Base-by-base conservation (phyloP, 108 stramenopile species). In the Cyclostephanos invisitatus region DNA sequence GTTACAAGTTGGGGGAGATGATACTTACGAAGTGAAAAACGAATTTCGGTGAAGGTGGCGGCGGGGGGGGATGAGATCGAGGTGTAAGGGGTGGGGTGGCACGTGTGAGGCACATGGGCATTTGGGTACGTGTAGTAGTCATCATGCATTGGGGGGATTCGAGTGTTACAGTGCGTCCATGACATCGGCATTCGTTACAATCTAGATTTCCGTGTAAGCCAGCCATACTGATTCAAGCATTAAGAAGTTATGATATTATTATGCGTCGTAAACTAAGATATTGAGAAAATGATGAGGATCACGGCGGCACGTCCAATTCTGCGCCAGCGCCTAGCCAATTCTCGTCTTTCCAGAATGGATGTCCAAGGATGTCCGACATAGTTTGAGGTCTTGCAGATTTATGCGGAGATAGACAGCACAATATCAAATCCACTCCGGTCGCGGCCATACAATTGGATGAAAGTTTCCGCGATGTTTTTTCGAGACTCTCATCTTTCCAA, bases 391-490 rank as follows among this genome's bases (percentile, higher is more conserved):
- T 66, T 37, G 84, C 54, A 46, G 77, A 64, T 40, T 76, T 75
- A 11, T 12, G 36, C 14, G 81, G 64, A 32, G 62, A 71, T 17
- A 91, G 77, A 62, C 90, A 91, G 29, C 77, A 72, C 9, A 71
- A 74, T 53, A 91, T 70, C 60, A 91, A 72, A 24, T 87, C 86
- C 37, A 87, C 85, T 21, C 85, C 86, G 35, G 71, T 70, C 10
- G 82, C 59, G 24, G 77, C 82, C 15, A 85, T 79, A 37, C 88
- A 81, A 56, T 62, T 64, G 6, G 86, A 67, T 38, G 82, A 54
- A 18, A 91, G 56, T 28, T 75, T 51, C 22, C 67, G 40, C 51
- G 76, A 62, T 20, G 87, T 65, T 35, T 57, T 50, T 48, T 68
- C 58, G 73, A 84, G 70, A 64, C 76, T 77, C 5, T 57, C 24